Evolutionary conservation across 2,329 filamentous ascomycete genomes (phyloP), one percentile per base, ranked within the genome.

Genomic region (Colletotrichum sp.): DNA sequence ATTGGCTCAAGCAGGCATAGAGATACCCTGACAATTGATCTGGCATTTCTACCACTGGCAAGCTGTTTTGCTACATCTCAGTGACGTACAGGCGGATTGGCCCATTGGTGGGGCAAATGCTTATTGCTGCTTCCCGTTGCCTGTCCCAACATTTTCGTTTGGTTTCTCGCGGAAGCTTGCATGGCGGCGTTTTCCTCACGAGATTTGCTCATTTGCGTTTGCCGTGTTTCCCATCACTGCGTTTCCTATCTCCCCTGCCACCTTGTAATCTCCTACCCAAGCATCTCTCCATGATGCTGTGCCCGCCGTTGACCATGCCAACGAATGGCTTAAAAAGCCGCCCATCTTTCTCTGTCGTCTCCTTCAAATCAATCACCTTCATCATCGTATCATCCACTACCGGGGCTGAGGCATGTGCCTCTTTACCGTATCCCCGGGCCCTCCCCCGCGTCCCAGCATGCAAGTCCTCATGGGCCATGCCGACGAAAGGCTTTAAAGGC

Each of bases 21-120:
- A 76, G 69, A 76, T 76, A 76, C 74, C 74, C 74, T 76, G 65
- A 74, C 74, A 76, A 74, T 69, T 74, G 49, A 72, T 65, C 64
- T 76, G 70, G 74, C 70, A 74, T 76, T 76, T 52, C 69, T 74
- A 65, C 44, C 64, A 63, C 19, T 22, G 59, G 59, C 59, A 34
- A 32, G 59, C 59, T 62, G 27, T 32, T 62, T 62, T 22, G 44
- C 44, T 52, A 13, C 2, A 52, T 52, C 44, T 52, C n/a, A 52
- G 44, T 52, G 44, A 22, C n/a, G 0, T 25, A 22, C 44, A 19
- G 12, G n/a, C 44, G n/a, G 44, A 52, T 25, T 52, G 44, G 44
- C n/a, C n/a, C n/a, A n/a, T 52, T 52, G 44, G 44, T 52, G n/a
- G 44, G n/a, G 44, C 12, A 52, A 3, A 13, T 25, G n/a, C 44